Conservation (phyloP, 2,329 filamentous ascomycete species). For the Paracamarosporium sp. region DNA sequence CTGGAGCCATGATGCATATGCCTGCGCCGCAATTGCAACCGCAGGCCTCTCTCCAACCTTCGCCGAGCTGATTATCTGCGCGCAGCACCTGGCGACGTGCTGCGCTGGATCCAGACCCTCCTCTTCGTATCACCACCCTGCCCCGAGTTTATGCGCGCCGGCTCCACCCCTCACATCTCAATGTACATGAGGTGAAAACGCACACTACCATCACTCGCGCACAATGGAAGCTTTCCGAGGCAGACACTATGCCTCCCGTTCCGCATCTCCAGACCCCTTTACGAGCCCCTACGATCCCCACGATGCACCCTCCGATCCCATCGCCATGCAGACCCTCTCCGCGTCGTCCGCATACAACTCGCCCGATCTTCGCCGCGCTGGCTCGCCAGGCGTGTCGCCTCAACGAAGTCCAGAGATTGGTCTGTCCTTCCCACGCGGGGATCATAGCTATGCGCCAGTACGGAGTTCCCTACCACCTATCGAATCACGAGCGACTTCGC, state of each 20-base stretch:
- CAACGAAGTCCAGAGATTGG: conserved; percentile 22
- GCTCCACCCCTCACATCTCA: neutral
- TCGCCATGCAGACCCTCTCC: conserved; percentile 34
- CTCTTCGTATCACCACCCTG: neutral
- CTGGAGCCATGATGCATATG: neutral
- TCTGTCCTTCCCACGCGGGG: conserved; percentile 19
- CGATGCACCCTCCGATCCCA: conserved; percentile 31
- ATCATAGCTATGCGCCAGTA: conserved; percentile 27
- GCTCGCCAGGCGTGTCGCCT: conserved; percentile 17
- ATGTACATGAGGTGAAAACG: neutral
- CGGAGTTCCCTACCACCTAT: conserved; percentile 19
- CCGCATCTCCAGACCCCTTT: conserved; percentile 31
- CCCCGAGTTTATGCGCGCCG: neutral
- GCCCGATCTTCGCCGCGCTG: conserved; percentile 16
- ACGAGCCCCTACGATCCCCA: conserved; percentile 35
- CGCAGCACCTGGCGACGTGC: neutral
- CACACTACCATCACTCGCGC: neutral
- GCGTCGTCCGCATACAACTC: conserved; percentile 9
- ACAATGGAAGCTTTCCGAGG: conserved; percentile 32
- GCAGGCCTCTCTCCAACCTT: neutral
- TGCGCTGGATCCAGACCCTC: neutral
- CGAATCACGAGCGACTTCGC: conserved; percentile 27
- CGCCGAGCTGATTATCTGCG: neutral
- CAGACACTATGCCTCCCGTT: conserved; percentile 26
- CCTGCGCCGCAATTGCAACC: conserved; percentile 1